These are phyloP conservation scores for Rhodotorula kratochvilovae DNA, from an alignment of 768 basidiomycete species.

Conservation along the genomic window DNA sequence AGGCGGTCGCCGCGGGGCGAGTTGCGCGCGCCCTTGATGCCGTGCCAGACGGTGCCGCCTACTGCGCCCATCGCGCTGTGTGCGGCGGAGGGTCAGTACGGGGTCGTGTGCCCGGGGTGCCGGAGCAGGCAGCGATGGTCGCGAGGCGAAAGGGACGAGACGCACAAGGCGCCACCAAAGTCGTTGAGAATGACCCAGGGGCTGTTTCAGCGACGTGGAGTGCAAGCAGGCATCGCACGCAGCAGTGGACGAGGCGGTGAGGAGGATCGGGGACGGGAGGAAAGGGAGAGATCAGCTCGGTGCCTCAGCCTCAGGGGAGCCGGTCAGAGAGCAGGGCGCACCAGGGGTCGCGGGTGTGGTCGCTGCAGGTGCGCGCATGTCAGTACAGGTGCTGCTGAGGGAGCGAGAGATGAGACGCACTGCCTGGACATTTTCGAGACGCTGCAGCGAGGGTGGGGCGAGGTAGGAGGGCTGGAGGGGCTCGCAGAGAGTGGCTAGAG, in stretches of 20 bases:
- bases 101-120: neutral
- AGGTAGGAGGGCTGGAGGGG: neutral
- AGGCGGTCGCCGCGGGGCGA: slow-evolving; percentile 95
- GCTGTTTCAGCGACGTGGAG: slow-evolving; percentile 51
- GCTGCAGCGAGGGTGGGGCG: neutral
- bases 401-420: slow-evolving; percentile 1
- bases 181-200: slow-evolving; percentile 99
- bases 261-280: neutral
- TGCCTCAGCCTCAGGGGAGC: rapidly evolving
- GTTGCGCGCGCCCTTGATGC: slow-evolving; percentile 94
- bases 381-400: neutral
- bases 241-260: neutral
- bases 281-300: slow-evolving; percentile 11
- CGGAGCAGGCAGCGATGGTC: neutral
- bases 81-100: neutral
- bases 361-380: slow-evolving; percentile 43
- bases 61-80: slow-evolving; percentile 82
- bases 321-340: slow-evolving; percentile 45
- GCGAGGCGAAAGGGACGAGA: neutral
- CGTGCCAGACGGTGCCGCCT: slow-evolving; percentile 97
- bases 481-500: neutral
- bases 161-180: slow-evolving; percentile 72
- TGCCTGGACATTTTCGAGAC: neutral
- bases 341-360: slow-evolving; percentile 94
- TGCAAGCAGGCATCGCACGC: neutral